Base-by-base conservation (phyloP, 352 stramenopile species). In the Pythium pyrilobum region DNA sequence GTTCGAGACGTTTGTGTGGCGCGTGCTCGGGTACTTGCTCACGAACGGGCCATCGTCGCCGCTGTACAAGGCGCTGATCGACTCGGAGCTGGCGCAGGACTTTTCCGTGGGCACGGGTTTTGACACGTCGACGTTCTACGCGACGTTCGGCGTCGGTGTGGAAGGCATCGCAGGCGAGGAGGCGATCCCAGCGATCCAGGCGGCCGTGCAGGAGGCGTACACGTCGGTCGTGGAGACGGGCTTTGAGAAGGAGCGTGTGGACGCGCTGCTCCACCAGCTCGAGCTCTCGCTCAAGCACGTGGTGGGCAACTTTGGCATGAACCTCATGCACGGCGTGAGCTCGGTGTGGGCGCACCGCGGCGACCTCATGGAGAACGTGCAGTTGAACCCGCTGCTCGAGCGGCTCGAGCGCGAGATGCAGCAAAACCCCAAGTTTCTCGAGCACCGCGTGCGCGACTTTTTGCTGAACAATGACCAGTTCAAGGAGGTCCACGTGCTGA, bases 201-300 rank as follows among this genome's bases (percentile, higher is more conserved):
- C 70, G 23, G 75, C 81, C 10, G 72, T 92, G 12, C 31, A 75
- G n/a, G 33, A 74, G 0, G 69, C 76, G 20, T 74, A 85, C 44
- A 52, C 67, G 3, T 64, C 73, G 16, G 83, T 93, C 23, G 54
- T 89, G 10, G 54, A 66, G 32, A 65, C 88, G 18, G 83, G 83
- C 5, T 93, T 93, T 54, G 79, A 93, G 18, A 64, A 72, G 15
- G 77, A 89, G 54, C 72, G 78, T 24, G 81, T 93, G 20, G 70
- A 80, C 6, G 81, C 74, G 7, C 37, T 93, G 59, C 57, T 93
- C 32, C 83, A 93, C 45, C 83, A 93, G 59, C 59, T 93, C 23
- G 83, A 93, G 55, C 59, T 93, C 47, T 87, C 75, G 55, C 64
- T 85, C n/a, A 93, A 93, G 54, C 81, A 93, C 56, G 81, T 93